These are phyloP conservation scores for Claviceps digitariae DNA, from an alignment of 2,329 filamentous ascomycete genomes.

Conservation along the genomic window DNA sequence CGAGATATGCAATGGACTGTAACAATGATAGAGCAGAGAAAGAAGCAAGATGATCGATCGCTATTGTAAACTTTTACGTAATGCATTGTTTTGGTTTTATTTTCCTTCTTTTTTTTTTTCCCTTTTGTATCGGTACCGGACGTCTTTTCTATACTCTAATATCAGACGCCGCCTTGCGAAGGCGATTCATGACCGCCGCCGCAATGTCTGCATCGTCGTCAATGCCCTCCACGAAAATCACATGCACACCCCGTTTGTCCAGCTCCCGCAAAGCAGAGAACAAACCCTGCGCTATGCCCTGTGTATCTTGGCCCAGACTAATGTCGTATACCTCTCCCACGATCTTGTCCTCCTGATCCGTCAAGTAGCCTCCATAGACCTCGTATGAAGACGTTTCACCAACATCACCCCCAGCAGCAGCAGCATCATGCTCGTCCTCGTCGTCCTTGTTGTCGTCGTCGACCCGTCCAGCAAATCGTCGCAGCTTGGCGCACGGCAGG, in stretches of 20 bases:
- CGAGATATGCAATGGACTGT: background rate
- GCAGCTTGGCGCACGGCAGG: slow-evolving; percentile 20
- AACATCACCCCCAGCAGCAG: background rate
- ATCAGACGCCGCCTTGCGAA: slow-evolving; percentile 62
- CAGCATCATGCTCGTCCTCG: background rate
- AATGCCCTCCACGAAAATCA: slow-evolving; percentile 87
- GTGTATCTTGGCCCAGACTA: slow-evolving; percentile 54
- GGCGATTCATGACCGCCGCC: slow-evolving; percentile 73
- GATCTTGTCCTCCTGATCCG: slow-evolving; percentile 16
- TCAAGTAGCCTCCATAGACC: slow-evolving; percentile 28
- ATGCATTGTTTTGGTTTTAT: background rate
- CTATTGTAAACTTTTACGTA: background rate
- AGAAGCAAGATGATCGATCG: background rate
- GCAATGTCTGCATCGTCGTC: slow-evolving; percentile 67
- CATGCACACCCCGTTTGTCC: slow-evolving; percentile 63
- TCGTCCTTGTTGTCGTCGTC: background rate
- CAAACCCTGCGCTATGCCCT: slow-evolving; percentile 68
- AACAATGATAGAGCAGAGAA: background rate
- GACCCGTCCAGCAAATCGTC: slow-evolving; percentile 8
- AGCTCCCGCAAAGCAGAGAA: slow-evolving; percentile 81
- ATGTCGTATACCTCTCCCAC: slow-evolving; percentile 50
- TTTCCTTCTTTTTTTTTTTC: background rate
- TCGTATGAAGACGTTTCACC: slow-evolving; percentile 21
- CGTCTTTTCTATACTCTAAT: slow-evolving; percentile 31
- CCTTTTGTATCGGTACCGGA: background rate